These are phyloP conservation scores for Cynara cardunculus DNA, from an alignment of 129 eudicot species.

Conservation along the genomic window DNA sequence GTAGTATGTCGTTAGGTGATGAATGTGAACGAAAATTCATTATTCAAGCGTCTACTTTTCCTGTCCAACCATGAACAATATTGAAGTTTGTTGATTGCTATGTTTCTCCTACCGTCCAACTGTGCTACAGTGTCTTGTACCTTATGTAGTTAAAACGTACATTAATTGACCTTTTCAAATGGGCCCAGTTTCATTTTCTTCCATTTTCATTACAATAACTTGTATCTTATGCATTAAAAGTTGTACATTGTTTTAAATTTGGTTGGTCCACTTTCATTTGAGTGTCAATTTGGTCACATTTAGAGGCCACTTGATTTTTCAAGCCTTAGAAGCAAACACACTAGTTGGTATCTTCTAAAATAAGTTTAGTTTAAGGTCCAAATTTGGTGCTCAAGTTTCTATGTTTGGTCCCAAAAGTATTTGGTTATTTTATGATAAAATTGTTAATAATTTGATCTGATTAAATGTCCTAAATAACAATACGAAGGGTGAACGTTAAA, in stretches of 20 bases:
- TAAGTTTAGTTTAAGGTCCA: constrained; percentile 1
- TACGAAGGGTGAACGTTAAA: background rate
- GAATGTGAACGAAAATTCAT: background rate
- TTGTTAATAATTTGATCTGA: background rate
- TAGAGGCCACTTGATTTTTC: constrained; percentile 6
- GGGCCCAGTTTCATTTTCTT: background rate
- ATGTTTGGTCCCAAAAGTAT: constrained; percentile 1
- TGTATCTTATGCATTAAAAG: background rate
- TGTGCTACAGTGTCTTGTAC: background rate
- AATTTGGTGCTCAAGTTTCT: constrained; percentile 2
- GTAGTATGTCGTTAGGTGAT: constrained; percentile 10
- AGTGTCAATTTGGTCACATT: constrained; percentile 23
- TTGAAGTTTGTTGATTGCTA: constrained; percentile 6
- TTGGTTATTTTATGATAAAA: background rate
- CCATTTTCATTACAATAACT: background rate
- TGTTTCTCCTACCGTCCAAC: constrained; percentile 4
- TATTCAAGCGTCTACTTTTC: constrained; percentile 11
- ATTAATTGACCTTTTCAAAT: too few species aligned
- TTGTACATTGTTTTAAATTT: background rate
- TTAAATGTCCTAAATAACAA: background rate
- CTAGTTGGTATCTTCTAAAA: constrained; percentile 13
- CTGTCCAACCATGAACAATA: background rate
- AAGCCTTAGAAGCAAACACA: constrained; percentile 30
- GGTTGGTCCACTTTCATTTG: constrained; percentile 6
- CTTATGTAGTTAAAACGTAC: background rate